These are phyloP conservation scores for Skeletonema grethae DNA, from an alignment of 108 stramenopile species.

Conservation along the genomic window DNA sequence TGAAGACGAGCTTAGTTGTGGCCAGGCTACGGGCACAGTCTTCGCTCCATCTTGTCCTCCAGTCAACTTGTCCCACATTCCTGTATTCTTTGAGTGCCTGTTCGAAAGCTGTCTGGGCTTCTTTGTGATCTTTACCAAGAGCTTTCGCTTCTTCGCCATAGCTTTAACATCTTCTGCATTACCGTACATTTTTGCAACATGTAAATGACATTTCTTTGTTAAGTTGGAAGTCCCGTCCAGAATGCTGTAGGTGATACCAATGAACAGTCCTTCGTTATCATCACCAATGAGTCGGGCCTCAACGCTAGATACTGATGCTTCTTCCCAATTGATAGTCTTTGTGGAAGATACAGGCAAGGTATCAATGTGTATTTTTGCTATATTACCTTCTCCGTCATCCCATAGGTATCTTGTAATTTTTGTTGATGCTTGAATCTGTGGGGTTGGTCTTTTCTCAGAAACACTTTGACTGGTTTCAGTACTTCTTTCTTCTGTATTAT, in stretches of 20 bases:
- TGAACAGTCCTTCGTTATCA: conserved; percentile 42
- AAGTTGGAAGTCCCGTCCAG: conserved; percentile 7
- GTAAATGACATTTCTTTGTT: conserved; percentile 52
- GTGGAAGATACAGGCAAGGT: conserved; percentile 50
- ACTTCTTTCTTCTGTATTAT: conserved; percentile 3
- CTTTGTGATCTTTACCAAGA: conserved; percentile 69
- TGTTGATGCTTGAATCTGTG: conserved; percentile 17
- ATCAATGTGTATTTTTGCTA: conserved; percentile 80
- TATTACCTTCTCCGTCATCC: conserved; percentile 73
- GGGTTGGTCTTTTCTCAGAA: conserved; percentile 10
- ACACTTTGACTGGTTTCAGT: conserved; percentile 1
- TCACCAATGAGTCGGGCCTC: conserved; percentile 50
- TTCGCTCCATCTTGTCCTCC: not conserved
- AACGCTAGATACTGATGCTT: conserved; percentile 43
- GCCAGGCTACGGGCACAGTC: not conserved
- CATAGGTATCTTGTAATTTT: conserved; percentile 74
- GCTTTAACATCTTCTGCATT: conserved; percentile 55
- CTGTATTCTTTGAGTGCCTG: not conserved
- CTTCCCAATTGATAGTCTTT: conserved; percentile 47
- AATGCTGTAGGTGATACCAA: conserved; percentile 19
- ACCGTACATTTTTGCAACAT: conserved; percentile 64
- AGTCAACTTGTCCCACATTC: not conserved
- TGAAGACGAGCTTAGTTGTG: not conserved
- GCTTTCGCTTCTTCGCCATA: conserved; percentile 58
- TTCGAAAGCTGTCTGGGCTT: conserved; percentile 14